phyloP scores from a whole-genome alignment of 2,329 filamentous ascomycete genomes.

The Diaporthe sp. region DNA sequence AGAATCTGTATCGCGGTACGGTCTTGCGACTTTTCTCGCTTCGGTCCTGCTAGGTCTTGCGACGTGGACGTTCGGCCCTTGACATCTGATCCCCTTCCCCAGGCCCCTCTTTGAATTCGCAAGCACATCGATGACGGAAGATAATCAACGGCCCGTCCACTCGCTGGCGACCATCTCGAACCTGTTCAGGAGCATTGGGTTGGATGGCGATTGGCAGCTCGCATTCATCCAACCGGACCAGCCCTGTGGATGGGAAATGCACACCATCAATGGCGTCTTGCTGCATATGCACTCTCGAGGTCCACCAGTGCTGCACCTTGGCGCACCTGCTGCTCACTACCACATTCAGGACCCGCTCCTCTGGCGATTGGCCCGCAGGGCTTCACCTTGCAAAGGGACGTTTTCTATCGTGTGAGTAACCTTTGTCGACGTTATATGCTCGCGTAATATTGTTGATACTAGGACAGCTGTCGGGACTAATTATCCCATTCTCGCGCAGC shows the following conservation, averaged over 20 bases:
- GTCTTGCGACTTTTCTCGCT: slow-evolving; percentile 9
- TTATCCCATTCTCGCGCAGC: not conserved
- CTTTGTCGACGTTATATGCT: slow-evolving; percentile 3
- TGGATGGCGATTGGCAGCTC: not conserved
- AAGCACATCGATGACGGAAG: not conserved
- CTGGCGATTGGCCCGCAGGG: slow-evolving; percentile 5
- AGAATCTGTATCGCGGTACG: not conserved
- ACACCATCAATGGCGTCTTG: slow-evolving; percentile 17
- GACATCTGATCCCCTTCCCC: not conserved
- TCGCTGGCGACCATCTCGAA: slow-evolving; percentile 4
- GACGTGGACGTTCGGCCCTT: slow-evolving; percentile 9
- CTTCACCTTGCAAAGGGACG: not conserved
- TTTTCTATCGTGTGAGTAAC: slow-evolving; percentile 11
- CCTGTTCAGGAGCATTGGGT: not conserved
- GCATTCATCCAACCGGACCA: not conserved
- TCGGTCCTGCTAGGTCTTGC: slow-evolving; percentile 30
- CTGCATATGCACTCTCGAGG: slow-evolving; percentile 15
- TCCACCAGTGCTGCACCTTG: slow-evolving; percentile 16
- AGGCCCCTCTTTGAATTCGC: not conserved
- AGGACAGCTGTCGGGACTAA: slow-evolving; percentile 9
- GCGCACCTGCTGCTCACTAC: not conserved
- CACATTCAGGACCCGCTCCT: not conserved
- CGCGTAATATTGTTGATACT: slow-evolving; percentile 4
- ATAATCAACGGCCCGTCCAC: slow-evolving; percentile 11
- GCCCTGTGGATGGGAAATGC: slow-evolving; percentile 14